Evolutionary conservation across 1,139 yeast genomes (phyloP).

Genomic region (Yamadazyma atlantica): DNA sequence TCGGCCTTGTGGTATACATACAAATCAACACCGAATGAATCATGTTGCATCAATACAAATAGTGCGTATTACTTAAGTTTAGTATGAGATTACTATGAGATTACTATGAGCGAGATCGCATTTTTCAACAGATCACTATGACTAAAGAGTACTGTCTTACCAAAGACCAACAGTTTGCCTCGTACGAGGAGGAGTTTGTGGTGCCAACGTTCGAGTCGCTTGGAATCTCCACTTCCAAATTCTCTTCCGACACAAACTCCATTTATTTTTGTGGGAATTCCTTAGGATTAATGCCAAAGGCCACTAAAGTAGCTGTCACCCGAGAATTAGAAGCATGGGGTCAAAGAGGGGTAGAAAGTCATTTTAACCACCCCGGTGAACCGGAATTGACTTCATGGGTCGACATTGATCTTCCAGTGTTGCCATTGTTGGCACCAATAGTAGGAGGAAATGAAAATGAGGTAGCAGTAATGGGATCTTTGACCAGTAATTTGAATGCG

Average conservation of each 20-base stretch:
- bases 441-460: constrained; percentile 75
- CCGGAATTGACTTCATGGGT: constrained; percentile 65
- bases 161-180: constrained; percentile 39
- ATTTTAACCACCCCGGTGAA: constrained; percentile 66
- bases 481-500: constrained; percentile 80
- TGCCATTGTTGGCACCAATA: constrained; percentile 65
- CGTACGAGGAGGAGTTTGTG: constrained; percentile 43
- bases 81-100: too few relatives aligned
- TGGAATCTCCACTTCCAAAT: constrained; percentile 33
- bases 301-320: constrained; percentile 55
- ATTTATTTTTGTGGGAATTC: constrained; percentile 88
- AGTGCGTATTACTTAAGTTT: not conserved
- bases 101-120: too few relatives aligned
- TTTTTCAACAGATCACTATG: not conserved
- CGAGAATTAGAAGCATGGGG: constrained; percentile 83
- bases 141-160: constrained; percentile 18
- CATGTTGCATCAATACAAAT: constrained; percentile 39
- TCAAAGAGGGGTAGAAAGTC: constrained; percentile 77
- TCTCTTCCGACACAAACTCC: constrained; percentile 24
- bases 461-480: constrained; percentile 84
- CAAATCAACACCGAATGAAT: constrained; percentile 88
- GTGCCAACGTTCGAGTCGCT: constrained; percentile 61
- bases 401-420: constrained; percentile 74
- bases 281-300: constrained; percentile 80
- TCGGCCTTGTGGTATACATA: constrained; percentile 35